Conservation (phyloP, 2,329 filamentous ascomycete genomes). For the Seiridium cupressi region DNA sequence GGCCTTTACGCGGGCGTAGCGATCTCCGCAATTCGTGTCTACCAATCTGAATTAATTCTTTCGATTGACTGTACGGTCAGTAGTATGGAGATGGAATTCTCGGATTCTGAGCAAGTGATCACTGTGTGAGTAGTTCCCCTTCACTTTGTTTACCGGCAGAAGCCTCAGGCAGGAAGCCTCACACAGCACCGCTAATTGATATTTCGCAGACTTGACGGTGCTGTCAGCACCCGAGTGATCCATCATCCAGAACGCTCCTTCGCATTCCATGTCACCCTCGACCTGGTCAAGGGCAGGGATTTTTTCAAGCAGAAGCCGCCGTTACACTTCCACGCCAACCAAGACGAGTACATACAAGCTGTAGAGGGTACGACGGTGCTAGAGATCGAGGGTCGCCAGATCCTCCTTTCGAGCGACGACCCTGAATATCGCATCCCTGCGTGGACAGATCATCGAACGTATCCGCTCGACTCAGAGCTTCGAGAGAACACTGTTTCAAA, state of each 20-base stretch:
- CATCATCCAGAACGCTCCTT: conserved; percentile 9
- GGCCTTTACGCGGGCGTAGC: no score
- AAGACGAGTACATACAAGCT: conserved; percentile 16
- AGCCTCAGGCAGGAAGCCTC: no score
- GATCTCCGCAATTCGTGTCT: no score
- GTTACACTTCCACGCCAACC: conserved; percentile 15
- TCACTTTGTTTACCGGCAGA: no score
- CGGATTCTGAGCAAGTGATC: no score
- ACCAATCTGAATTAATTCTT: no score
- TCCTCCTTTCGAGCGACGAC: conserved; percentile 3
- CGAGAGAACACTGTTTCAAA: not conserved
- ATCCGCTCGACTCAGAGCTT: conserved; percentile 5
- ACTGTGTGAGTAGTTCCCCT: no score
- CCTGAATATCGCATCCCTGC: not conserved
- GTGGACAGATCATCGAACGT: conserved; percentile 9
- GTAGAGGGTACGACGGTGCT: conserved; percentile 6
- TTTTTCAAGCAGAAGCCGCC: conserved; percentile 12
- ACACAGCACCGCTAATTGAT: no score
- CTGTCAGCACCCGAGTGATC: conserved; percentile 7
- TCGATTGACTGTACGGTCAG: no score
- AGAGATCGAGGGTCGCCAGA: conserved; percentile 13
- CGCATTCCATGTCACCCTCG: conserved; percentile 10
- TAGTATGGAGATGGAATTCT: no score
- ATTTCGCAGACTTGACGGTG: conserved; percentile 9
- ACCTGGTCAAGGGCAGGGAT: no score